phyloP scores from a whole-genome alignment of 768 basidiomycete species.

The Dendrothele bispora region DNA sequence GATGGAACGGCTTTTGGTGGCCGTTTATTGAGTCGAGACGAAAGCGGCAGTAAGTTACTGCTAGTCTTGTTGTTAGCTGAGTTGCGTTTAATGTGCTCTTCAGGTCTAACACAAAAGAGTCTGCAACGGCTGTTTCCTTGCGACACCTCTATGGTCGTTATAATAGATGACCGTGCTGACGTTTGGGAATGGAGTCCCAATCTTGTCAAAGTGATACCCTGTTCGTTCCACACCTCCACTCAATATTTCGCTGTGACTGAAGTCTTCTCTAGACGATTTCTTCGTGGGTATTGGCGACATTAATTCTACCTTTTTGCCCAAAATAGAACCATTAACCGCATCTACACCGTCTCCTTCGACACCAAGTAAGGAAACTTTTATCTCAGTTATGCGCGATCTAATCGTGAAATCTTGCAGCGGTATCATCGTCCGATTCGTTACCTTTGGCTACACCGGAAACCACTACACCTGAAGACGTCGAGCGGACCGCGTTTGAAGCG shows the following conservation, averaged over 20 bases:
- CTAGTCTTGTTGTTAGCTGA: background rate
- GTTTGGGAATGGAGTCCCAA: conserved; percentile 99
- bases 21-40: conserved; percentile 88
- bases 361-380: conserved; percentile 14
- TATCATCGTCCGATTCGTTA: too few species aligned
- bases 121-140: conserved; percentile 92
- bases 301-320: conserved; percentile 91
- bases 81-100: conserved; percentile 14
- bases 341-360: conserved; percentile 27
- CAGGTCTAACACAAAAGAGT: conserved; percentile 90
- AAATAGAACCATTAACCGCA: conserved; percentile 57
- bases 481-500: conserved; percentile 41
- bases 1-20: conserved; percentile 82
- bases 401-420: too few species aligned
- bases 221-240: conserved; percentile 39
- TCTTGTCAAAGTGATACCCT: conserved; percentile 94
- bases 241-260: conserved; percentile 15
- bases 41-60: conserved; percentile 83
- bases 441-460: conserved; percentile 16
- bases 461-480: conserved; percentile 38
- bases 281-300: conserved; percentile 99
- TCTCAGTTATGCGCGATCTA: too few species aligned
- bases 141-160: conserved; percentile 98
- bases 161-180: conserved; percentile 97
- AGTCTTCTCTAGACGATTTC: conserved; percentile 75